Conservation (phyloP, 129 eudicot genomes). For the Helianthus tuberosus region DNA sequence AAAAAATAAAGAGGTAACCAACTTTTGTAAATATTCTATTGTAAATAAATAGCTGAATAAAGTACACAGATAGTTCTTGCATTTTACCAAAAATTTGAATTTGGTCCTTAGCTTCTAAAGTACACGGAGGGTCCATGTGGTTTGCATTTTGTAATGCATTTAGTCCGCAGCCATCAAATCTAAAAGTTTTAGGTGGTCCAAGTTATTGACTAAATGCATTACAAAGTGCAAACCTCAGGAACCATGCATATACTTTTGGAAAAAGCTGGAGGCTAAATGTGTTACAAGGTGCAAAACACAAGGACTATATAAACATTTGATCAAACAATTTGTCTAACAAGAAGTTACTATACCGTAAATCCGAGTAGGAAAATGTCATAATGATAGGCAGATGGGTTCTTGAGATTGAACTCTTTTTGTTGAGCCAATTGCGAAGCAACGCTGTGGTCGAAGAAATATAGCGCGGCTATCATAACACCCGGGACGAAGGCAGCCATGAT, state of each 20-base stretch:
- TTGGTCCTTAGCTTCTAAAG: too few relatives aligned
- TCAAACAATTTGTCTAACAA: not conserved
- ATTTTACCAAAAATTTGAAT: too few relatives aligned
- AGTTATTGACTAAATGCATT: too few relatives aligned
- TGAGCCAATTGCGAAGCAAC: slow-evolving; percentile 73
- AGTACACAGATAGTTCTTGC: too few relatives aligned
- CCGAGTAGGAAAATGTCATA: slow-evolving; percentile 61
- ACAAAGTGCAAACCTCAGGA: too few relatives aligned
- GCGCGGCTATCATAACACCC: slow-evolving; percentile 60
- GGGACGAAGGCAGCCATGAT: slow-evolving; percentile 59
- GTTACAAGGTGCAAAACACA: too few relatives aligned
- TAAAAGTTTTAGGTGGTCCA: too few relatives aligned
- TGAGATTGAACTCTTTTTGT: slow-evolving; percentile 59
- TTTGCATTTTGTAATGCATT: too few relatives aligned
- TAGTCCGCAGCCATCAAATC: too few relatives aligned
- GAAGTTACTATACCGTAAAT: slow-evolving; percentile 37
- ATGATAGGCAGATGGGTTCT: slow-evolving; percentile 58
- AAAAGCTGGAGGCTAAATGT: too few relatives aligned
- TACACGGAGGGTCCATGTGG: too few relatives aligned
- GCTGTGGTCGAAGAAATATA: slow-evolving; percentile 60
- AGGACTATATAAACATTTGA: not conserved
- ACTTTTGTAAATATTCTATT: not conserved
- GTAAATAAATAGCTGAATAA: not conserved
- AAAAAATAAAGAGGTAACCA: not conserved
- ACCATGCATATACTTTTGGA: too few relatives aligned